Conservation (phyloP, 2,329 filamentous ascomycete species). For the Curvularia verruculosa region DNA sequence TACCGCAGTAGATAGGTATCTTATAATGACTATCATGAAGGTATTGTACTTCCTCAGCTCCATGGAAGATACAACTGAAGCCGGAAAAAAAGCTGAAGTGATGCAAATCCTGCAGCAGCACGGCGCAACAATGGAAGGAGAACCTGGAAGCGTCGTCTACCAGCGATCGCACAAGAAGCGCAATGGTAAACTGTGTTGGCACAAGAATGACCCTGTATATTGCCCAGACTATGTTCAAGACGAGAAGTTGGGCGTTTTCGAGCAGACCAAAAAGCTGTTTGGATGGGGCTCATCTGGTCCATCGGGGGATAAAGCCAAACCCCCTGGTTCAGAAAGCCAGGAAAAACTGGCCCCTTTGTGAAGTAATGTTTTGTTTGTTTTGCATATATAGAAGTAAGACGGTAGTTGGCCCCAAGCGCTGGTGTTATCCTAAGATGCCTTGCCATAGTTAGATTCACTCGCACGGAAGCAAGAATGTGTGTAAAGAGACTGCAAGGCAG, state of each 20-base stretch:
- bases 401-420: neutral
- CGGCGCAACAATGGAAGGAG: conserved; percentile 4
- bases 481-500: neutral
- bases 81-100: neutral
- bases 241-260: neutral
- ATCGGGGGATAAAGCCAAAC: neutral
- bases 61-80: neutral
- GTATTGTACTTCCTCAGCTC: neutral
- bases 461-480: neutral
- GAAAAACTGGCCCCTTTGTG: conserved; percentile 1
- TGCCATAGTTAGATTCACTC: neutral
- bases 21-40: neutral
- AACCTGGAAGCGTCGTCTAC: neutral
- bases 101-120: neutral
- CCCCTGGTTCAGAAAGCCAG: neutral
- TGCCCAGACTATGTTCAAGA: neutral
- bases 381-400: neutral
- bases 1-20: neutral
- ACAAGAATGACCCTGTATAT: neutral
- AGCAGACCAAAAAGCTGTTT: neutral
- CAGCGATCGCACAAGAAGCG: conserved; percentile 1
- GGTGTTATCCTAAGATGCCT: neutral
- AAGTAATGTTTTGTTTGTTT: neutral
- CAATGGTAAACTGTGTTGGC: neutral
- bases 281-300: neutral